Base-by-base conservation (phyloP, 2,329 filamentous ascomycete genomes). In the Penicillium sp. region DNA sequence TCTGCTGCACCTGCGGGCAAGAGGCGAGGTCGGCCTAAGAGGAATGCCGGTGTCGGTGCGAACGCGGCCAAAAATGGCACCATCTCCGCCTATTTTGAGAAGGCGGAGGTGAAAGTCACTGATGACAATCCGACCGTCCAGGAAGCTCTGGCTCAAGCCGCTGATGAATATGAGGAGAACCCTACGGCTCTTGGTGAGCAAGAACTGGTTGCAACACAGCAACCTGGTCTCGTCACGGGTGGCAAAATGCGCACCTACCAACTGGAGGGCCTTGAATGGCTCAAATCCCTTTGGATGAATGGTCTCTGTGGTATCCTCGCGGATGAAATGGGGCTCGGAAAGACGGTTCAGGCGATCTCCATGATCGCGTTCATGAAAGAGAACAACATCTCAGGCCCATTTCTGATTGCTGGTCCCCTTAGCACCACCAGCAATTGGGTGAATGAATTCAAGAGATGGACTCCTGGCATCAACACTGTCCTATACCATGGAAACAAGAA, bases 361-460 rank as follows among this genome's bases (percentile, higher is more conserved):
- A 77, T 95, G 47, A 83, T 95, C 26, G 91, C 91, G 0, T 81
- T 94, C 45, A 72, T 97, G 10, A 82, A 91, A 51, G 90, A 97
- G 56, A 84, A 91, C 51, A 87, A 91, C 33, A 78, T 83, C 5
- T 89, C 93, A 2, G 93, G 93, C 0, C 93, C 93, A 0, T 94
- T 96, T 58, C 68, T 98, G 15, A 88, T 98, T 37, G 84, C 93
- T 5, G 89, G 90, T 0, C 93, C 93, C 0, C 68, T 97, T 3
- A 96, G 89, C 58, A 97, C 93, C 0, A 77, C 96, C 0, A 89
- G 85, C 26, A 98, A 97, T 60, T 98, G 93, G 93, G 83, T 95
- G 28, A 86, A 93, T 28, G 93, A 98, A 58, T 96, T 97, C 53
- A 76, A 82, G 21, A 85, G 84, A 54, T 98, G 90, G 89, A 87